Conservation (phyloP, 1,284 basidiomycete species). For the Fomitopsis schrenkii region DNA sequence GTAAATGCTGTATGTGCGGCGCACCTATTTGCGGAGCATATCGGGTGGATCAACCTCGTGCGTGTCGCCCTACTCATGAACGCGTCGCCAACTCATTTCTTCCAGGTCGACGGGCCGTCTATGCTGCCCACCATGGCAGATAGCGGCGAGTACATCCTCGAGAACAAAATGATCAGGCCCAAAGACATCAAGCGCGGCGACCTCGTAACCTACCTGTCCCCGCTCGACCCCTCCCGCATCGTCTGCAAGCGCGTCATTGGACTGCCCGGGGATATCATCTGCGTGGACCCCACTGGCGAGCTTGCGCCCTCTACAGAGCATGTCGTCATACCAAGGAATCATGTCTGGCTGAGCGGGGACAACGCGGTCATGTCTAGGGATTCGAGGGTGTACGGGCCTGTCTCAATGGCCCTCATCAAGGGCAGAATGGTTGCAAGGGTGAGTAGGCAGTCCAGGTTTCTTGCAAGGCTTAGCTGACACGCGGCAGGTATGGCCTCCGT, state of each 20-base stretch:
- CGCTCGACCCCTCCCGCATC: constrained; percentile 62
- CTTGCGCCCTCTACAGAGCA: constrained; percentile 62
- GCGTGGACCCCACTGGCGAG: constrained; percentile 78
- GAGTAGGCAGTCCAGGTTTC: constrained; percentile 19
- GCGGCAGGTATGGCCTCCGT: constrained; percentile 18
- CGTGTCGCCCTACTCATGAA: constrained; percentile 9
- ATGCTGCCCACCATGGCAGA: constrained; percentile 82
- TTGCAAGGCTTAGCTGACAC: neutral
- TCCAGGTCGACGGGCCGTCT: constrained; percentile 61
- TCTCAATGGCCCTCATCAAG: constrained; percentile 79
- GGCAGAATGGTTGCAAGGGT: constrained; percentile 80
- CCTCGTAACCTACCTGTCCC: constrained; percentile 75
- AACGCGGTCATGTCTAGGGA: constrained; percentile 84
- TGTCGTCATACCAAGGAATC: constrained; percentile 73
- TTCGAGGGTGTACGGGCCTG: constrained; percentile 88
- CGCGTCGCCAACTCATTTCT: neutral
- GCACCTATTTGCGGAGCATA: constrained; percentile 58
- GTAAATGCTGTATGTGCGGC: constrained; percentile 48
- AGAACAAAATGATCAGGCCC: constrained; percentile 57
- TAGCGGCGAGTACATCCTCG: constrained; percentile 57
- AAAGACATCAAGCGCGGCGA: constrained; percentile 69
- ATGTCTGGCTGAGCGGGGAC: constrained; percentile 93
- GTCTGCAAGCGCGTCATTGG: constrained; percentile 93
- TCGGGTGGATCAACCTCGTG: constrained; percentile 54
- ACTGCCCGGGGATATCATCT: constrained; percentile 85